Conservation (phyloP, 129 eudicot species). For the Escallonia rubra region DNA sequence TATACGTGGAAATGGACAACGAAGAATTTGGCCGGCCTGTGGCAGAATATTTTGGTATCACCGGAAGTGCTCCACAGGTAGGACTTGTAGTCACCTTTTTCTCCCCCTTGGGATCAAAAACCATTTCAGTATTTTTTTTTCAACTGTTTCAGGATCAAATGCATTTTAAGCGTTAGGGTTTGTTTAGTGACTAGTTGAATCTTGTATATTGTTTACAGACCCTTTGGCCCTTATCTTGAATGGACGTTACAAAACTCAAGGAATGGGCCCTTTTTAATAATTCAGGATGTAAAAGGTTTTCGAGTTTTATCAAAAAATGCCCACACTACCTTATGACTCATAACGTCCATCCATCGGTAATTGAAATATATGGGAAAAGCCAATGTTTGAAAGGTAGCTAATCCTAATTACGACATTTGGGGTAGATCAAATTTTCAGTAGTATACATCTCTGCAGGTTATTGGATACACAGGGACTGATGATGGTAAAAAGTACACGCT, state of each 20-base stretch:
- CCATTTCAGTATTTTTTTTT: too few relatives aligned
- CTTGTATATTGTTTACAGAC: too few relatives aligned
- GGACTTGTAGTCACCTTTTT: not conserved
- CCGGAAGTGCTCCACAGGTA: conserved; percentile 79
- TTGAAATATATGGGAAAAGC: too few relatives aligned
- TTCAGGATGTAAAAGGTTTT: too few relatives aligned
- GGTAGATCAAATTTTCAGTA: not conserved
- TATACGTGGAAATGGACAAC: conserved; percentile 70
- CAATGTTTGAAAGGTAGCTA: not conserved
- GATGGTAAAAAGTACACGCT: conserved; percentile 55
- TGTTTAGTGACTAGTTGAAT: too few relatives aligned
- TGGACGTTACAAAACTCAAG: too few relatives aligned
- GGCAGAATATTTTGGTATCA: conserved; percentile 77
- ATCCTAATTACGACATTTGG: not conserved
- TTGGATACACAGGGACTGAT: conserved; percentile 70
- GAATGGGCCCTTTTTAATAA: too few relatives aligned
- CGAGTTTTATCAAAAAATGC: too few relatives aligned
- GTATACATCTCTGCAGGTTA: conserved; percentile 39
- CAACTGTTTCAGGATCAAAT: not conserved
- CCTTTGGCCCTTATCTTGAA: too few relatives aligned
- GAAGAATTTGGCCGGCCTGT: conserved; percentile 90
- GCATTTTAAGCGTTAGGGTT: not conserved
- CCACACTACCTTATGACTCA: too few relatives aligned
- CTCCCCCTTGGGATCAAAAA: too few relatives aligned
- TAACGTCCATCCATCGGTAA: too few relatives aligned